Base-by-base conservation (phyloP, 768 basidiomycete species). In the Boletus sensibilis region DNA sequence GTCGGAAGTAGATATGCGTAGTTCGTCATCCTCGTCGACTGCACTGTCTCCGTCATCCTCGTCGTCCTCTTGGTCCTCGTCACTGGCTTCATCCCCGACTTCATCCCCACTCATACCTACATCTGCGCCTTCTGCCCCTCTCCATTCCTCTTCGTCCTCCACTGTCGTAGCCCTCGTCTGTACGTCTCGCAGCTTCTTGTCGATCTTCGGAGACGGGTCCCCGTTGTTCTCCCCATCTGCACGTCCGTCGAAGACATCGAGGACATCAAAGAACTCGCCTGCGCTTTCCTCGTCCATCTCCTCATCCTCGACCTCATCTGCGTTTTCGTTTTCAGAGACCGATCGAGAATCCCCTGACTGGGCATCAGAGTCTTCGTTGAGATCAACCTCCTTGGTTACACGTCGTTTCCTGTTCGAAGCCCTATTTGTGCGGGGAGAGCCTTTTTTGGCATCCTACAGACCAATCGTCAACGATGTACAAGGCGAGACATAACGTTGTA, bases 191-290 rank as follows among this genome's bases (percentile, higher is more conserved):
- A 14, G 34, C 48, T 50, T 58, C 43, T 47, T 40, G 21, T 29
- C 31, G 39, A 49, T 54, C 16, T 61, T 67, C 2, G 61, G 60
- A 38, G 64, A 47, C 5, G 40, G 23, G 4, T 45, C 40, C 11
- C 37, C 58, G 18, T 57, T 56, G 34, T 56, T 31, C 10, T 68
- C 58, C 10, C 21, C 72, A 38, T 83, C 78, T 11, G 78, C 82
- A 60, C 80, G 79, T 16, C 85, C 87, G 53, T 88, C 87, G 29
- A 88, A 73, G 11, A 88, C 76, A 63, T 88, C 87, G 49, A 87
- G 67, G 5, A 85, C 72, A 62, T 87, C 85, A 53, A 88, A 78
- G 63, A 85, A 83, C 60, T 84, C 82, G 55, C 78, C 80, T 16
- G 76, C 76, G 7, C 79, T 79, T 5, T 61, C 76, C 4, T 81